These are phyloP conservation scores for Sporothrix protearum DNA, from an alignment of 2,329 filamentous ascomycete species.

Conservation along the genomic window DNA sequence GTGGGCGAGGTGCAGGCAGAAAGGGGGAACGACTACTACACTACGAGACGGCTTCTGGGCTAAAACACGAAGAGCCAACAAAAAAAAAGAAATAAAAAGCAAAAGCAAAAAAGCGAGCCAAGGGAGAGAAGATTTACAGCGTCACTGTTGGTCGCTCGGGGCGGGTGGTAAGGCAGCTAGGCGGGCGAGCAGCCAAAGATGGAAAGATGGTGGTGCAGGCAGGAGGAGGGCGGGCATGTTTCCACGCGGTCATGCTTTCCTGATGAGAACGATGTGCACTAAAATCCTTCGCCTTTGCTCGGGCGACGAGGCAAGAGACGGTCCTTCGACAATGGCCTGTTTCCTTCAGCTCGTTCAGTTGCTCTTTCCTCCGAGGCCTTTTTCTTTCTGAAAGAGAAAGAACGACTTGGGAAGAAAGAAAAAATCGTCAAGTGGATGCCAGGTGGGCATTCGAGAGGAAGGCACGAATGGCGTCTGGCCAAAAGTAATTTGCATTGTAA, in stretches of 20 bases:
- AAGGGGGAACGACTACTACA: constrained; percentile 16
- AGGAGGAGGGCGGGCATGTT: constrained; percentile 23
- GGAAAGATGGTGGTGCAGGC: constrained; percentile 9
- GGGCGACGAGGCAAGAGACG: not conserved
- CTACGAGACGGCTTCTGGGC: not conserved
- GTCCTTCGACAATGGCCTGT: not conserved
- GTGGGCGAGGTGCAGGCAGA: constrained; percentile 24
- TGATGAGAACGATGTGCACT: not conserved
- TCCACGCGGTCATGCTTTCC: not conserved
- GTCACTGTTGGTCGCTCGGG: constrained; percentile 27
- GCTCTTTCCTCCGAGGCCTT: constrained; percentile 8
- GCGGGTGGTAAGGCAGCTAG: constrained; percentile 27
- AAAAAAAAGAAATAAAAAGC: constrained; percentile 5
- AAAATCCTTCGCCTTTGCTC: not conserved
- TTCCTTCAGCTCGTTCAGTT: not conserved
- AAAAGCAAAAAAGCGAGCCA: constrained; percentile 12
- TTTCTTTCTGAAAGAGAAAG: not conserved
- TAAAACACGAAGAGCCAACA: constrained; percentile 8
- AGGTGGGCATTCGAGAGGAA: constrained; percentile 1
- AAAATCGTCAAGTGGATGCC: constrained; percentile 6
- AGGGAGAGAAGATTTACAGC: constrained; percentile 19
- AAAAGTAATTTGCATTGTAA: constrained; percentile 10
- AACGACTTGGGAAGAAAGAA: not conserved
- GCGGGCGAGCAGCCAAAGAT: constrained; percentile 18
- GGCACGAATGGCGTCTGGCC: constrained; percentile 18